These are phyloP conservation scores for Aureobasidium mangrovei DNA, from an alignment of 2,329 filamentous ascomycete genomes.

Conservation along the genomic window DNA sequence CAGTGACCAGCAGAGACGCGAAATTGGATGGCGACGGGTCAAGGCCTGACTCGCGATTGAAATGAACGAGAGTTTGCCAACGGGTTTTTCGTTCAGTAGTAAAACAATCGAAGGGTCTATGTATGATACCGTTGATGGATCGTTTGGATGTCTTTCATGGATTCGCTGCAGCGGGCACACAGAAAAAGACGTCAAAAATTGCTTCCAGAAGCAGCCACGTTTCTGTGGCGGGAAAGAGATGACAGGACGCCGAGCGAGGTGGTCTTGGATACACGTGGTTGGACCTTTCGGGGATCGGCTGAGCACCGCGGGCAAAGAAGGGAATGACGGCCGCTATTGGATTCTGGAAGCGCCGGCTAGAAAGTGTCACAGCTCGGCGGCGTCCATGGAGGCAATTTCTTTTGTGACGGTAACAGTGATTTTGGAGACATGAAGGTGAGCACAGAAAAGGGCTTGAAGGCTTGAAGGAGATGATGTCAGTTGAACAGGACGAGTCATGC, in stretches of 20 bases:
- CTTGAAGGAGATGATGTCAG: slow-evolving; percentile 1
- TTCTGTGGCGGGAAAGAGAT: background rate
- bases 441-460: background rate
- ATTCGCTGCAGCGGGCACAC: background rate
- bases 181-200: background rate
- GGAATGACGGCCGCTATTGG: slow-evolving; percentile 6
- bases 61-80: background rate
- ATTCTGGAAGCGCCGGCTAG: slow-evolving; percentile 8
- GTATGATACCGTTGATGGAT: background rate
- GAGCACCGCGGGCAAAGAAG: background rate
- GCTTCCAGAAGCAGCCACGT: slow-evolving; percentile 7
- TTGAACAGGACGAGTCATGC: background rate
- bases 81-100: background rate
- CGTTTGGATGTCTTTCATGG: too few species aligned
- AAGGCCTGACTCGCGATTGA: background rate
- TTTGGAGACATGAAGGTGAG: background rate
- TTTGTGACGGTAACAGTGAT: background rate
- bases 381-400: background rate
- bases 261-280: slow-evolving; percentile 1
- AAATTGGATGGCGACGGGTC: background rate
- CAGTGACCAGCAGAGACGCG: background rate
- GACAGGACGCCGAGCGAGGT: background rate
- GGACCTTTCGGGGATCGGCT: background rate
- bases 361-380: slow-evolving; percentile 1
- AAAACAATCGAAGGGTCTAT: background rate